Conservation (phyloP, 1,139 yeast genomes). For the Geotrichum cucujoidarum region DNA sequence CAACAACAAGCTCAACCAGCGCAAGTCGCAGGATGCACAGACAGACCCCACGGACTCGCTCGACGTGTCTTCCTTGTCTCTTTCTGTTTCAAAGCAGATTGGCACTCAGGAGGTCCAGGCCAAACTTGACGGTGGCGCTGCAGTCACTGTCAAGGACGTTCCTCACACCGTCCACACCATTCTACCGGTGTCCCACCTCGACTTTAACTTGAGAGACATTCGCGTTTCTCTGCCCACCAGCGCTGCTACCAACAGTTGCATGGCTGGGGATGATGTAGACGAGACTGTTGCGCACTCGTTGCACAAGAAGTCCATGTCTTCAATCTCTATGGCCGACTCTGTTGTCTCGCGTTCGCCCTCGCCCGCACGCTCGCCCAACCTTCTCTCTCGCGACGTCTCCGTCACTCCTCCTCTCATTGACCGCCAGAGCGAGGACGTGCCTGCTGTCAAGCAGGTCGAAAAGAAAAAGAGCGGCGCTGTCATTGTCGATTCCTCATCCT, state of each 20-base stretch:
- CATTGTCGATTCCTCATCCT: slow-evolving; percentile 15
- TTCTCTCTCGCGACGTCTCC: slow-evolving; percentile 13
- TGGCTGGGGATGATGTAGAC: neutral
- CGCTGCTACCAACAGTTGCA: neutral
- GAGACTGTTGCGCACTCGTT: neutral
- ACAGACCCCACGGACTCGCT: slow-evolving; percentile 3
- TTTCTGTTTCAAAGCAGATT: slow-evolving; percentile 7
- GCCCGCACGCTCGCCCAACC: slow-evolving; percentile 15
- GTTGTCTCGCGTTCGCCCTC: slow-evolving; percentile 16
- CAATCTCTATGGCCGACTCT: slow-evolving; percentile 11
- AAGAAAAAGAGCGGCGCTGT: slow-evolving; percentile 6
- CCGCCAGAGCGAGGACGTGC: neutral
- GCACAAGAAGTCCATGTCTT: slow-evolving; percentile 9
- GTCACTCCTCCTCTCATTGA: slow-evolving; percentile 15
- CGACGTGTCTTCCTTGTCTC: slow-evolving; percentile 5
- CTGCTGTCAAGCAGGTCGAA: neutral
- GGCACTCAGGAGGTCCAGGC: slow-evolving; percentile 7
- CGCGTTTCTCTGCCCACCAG: slow-evolving; percentile 12
- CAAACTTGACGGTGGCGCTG: slow-evolving; percentile 8
- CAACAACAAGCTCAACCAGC: slow-evolving; percentile 5
- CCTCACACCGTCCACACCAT: slow-evolving; percentile 5
- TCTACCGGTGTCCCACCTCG: slow-evolving; percentile 1
- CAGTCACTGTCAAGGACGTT: slow-evolving; percentile 3
- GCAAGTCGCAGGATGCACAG: neutral
- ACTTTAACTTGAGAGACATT: slow-evolving; percentile 6